Evolutionary conservation across 345 rosid species (phyloP).

Genomic region (Rhodomyrtus tomentosa): DNA sequence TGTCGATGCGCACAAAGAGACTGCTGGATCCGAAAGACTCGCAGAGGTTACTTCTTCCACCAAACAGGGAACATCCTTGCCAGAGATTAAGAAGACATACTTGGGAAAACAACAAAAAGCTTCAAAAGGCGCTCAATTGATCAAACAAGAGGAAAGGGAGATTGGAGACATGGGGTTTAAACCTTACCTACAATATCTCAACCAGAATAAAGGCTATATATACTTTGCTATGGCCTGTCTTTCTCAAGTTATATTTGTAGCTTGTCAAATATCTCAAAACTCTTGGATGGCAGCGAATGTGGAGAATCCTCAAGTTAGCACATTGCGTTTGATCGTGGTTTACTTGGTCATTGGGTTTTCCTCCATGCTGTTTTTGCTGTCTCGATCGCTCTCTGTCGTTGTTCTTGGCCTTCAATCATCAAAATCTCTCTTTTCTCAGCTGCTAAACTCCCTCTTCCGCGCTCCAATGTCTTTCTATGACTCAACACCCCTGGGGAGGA

Average conservation of each 20-base stretch:
- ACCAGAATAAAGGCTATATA: slow-evolving; percentile 64
- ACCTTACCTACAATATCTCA: slow-evolving; percentile 67
- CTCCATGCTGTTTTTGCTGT: slow-evolving; percentile 36
- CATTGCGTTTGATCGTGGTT: slow-evolving; percentile 38
- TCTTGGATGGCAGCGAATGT: slow-evolving; percentile 79
- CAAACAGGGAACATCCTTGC: slow-evolving; percentile 11
- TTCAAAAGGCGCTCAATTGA: slow-evolving; percentile 56
- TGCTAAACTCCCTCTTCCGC: slow-evolving; percentile 56
- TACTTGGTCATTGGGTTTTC: slow-evolving; percentile 45
- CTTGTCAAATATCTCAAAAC: slow-evolving; percentile 55
- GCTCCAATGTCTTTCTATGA: slow-evolving; percentile 88
- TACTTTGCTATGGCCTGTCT: slow-evolving; percentile 40
- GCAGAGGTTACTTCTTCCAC: slow-evolving; percentile 23
- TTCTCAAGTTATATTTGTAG: slow-evolving; percentile 33
- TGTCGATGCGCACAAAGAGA: slow-evolving; percentile 87
- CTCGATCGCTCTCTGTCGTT: slow-evolving; percentile 41
- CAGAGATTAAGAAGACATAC: slow-evolving; percentile 49
- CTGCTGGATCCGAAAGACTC: slow-evolving; percentile 74
- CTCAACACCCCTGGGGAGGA: slow-evolving; percentile 84
- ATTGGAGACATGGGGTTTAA: slow-evolving; percentile 64
- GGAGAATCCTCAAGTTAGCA: slow-evolving; percentile 47
- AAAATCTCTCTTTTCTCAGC: slow-evolving; percentile 50
- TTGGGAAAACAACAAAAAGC: slow-evolving; percentile 25
- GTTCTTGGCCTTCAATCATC: slow-evolving; percentile 54
- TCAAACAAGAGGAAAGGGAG: slow-evolving; percentile 78